Evolutionary conservation across 2,329 filamentous ascomycete genomes (phyloP), one percentile per base, ranked within the genome.

Genomic region (Fusarium sororula): DNA sequence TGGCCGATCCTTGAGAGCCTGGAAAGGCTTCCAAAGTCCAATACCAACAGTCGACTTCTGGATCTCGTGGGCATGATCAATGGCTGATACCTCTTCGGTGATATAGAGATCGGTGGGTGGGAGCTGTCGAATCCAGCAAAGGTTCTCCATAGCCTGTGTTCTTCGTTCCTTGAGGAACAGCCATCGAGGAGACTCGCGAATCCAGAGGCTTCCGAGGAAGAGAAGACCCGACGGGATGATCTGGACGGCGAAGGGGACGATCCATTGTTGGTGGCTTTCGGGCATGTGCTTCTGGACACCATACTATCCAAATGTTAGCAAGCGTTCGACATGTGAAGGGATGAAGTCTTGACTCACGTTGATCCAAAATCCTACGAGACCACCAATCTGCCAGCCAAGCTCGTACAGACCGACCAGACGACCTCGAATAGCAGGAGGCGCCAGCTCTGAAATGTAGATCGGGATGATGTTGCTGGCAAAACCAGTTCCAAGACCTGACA

Each of bases 41-140:
- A 92, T 88, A 26, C 87, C 87, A 17, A 87, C 85, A 9, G 92
- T 84, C 78, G 92, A 90, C 74, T 92, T 90, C 22, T 90, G 84
- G 63, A 92, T 89, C 78, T 92, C 74, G 2, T 73, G 64, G 14
- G 74, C 74, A 4, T 71, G 66, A 20, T 76, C 74, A 10, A 76
- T 68, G 3, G 74, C 74, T 22, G 72, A 57, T 9, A 76, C 64
- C 28, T 76, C 74, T 53, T 76, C 74, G 1, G 69, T 72, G 32
- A 76, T 73, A 24, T 76, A 92, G 17, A 89, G 80, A 39, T 90
- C 84, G 39, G 85, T 83, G 4, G 81, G 78, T 0, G 61, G 53
- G 8, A 89, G 81, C 39, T 87, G 85, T n/a, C 88, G 85, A 39
- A 90, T 87, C 85, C 86, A 89, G 82, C 85, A 87, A 66, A 89